These are phyloP conservation scores for Whalleya microplaca DNA, from an alignment of 2,329 filamentous ascomycete species.

Conservation along the genomic window DNA sequence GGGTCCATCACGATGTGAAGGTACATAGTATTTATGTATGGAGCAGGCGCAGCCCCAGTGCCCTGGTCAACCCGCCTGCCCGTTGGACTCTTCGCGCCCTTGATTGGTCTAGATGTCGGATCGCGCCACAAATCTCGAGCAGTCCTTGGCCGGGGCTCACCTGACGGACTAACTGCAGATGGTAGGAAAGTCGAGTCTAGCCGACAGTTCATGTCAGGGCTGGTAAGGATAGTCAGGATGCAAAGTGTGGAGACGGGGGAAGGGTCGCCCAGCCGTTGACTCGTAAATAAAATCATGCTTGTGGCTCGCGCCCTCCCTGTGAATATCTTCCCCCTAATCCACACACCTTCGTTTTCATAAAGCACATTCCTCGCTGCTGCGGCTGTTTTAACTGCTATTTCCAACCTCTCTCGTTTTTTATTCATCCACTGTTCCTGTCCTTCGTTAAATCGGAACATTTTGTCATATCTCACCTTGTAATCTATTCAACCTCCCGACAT, in stretches of 20 bases:
- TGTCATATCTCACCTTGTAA: constrained; percentile 18
- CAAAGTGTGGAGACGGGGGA: neutral
- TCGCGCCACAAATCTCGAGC: constrained; percentile 27
- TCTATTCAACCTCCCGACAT: constrained; percentile 4
- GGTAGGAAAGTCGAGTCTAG: constrained; percentile 17
- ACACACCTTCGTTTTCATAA: constrained; percentile 26
- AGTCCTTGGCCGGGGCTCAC: constrained; percentile 20
- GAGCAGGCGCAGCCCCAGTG: constrained; percentile 19
- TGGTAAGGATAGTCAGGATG: constrained; percentile 19
- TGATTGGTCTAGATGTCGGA: constrained; percentile 17
- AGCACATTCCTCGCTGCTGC: constrained; percentile 12
- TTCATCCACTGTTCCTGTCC: constrained; percentile 17
- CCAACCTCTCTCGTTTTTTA: constrained; percentile 18
- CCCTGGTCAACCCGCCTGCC: constrained; percentile 1
- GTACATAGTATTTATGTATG: neutral
- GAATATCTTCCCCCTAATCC: constrained; percentile 14
- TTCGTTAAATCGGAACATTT: constrained; percentile 23
- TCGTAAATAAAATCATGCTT: constrained; percentile 27
- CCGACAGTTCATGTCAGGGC: constrained; percentile 14
- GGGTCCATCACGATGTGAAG: constrained; percentile 24
- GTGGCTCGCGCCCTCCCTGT: constrained; percentile 22
- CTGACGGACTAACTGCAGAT: constrained; percentile 19
- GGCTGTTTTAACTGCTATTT: constrained; percentile 3
- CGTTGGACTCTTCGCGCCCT: neutral
- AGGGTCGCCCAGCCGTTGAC: constrained; percentile 22